Conservation (phyloP, 768 basidiomycete genomes). For the Amanita subjunquillea region DNA sequence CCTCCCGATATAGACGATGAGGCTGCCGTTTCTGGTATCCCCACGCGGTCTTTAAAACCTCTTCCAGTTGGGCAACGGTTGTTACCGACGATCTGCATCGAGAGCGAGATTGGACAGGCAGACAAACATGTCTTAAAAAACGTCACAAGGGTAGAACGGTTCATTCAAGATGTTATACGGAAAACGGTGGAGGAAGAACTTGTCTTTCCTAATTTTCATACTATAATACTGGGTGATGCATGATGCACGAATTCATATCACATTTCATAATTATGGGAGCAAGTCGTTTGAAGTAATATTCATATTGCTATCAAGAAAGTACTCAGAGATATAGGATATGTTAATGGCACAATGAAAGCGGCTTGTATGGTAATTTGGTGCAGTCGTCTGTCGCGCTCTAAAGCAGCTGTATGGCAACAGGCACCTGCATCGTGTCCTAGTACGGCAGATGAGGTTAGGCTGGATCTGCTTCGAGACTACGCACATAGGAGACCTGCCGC, state of each 20-base stretch:
- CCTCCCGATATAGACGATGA: conserved; percentile 62
- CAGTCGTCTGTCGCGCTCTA: background rate
- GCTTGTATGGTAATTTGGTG: background rate
- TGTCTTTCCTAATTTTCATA: conserved; percentile 95
- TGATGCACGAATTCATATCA: background rate
- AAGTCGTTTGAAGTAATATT: background rate
- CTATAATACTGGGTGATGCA: conserved; percentile 44
- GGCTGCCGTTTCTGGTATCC: conserved; percentile 20
- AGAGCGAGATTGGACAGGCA: conserved; percentile 92
- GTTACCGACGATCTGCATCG: conserved; percentile 81
- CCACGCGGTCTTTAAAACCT: conserved; percentile 46
- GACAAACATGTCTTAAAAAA: conserved; percentile 96
- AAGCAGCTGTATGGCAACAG: background rate
- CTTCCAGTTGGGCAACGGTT: conserved; percentile 75
- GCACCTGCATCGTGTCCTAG: background rate
- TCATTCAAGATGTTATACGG: conserved; percentile 91
- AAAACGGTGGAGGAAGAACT: conserved; percentile 94
- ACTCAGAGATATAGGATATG: background rate
- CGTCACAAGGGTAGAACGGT: conserved; percentile 88
- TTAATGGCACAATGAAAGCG: background rate
- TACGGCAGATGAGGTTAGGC: background rate
- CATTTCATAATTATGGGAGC: too few species aligned
- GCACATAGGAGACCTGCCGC: background rate
- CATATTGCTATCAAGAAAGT: background rate
- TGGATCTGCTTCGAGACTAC: background rate